Evolutionary conservation across 2,329 filamentous ascomycete species (phyloP), one percentile per base, ranked within the genome.

Genomic region (Grosmannia huntii): DNA sequence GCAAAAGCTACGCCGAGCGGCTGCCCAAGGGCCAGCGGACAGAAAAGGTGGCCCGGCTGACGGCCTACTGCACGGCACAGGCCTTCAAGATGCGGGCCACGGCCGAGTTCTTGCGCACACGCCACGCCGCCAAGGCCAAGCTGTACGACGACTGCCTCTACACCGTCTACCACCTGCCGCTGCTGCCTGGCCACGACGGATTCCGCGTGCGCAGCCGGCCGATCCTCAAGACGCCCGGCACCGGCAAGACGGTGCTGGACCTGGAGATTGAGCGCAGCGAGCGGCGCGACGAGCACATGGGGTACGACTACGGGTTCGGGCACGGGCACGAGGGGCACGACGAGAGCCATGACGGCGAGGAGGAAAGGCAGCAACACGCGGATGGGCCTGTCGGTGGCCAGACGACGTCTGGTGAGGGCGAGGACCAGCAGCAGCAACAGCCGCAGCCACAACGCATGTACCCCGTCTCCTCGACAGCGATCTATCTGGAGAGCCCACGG

Each of bases 131-230:
- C 1, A 87, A 90, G 72, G 95, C 92, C 16, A 99, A 99, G 72
- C 78, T 97, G 5, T 99, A 99, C 72, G 94, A 99, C 70, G 94
- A 99, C 71, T 99, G 94, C 68, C 76, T 99, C 27, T 99, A 99
- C 69, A 89, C 86, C 28, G 92, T 96, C 53, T 99, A 99, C 70
- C 91, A 96, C 68, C 75, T 96, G 33, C 94, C 94, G 5, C 75
- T 99, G 19, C 76, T 97, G 57, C 87, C 89, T 2, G 94, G 92
- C 1, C 83, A 78, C 53, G 90, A 95, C 54, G 92, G 94, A 1
- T 96, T 91, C 70, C 80, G 94, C 28, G 77, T 99, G 28, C 83
- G 89, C 65, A 96, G 92, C 68, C 90, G 91, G 67, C 94, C 94
- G 0, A 87, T 95, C 27, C 74, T 97, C 56, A 96, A 95, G 72